Base-by-base conservation (phyloP, 345 rosid species). In the Firmiana major region DNA sequence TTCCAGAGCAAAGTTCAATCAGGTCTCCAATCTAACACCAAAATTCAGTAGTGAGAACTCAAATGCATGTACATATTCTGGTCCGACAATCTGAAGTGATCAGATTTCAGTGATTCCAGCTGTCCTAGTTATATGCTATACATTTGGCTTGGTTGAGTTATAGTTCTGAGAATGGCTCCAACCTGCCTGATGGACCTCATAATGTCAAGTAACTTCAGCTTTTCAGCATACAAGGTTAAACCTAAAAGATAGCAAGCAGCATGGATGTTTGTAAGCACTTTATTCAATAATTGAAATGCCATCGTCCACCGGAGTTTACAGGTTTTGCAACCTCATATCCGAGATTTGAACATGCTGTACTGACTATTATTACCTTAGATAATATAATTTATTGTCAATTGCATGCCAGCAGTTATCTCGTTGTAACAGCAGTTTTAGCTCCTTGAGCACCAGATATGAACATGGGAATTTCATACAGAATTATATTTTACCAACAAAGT, bases 1-100 rank as follows among this genome's bases (percentile, higher is more conserved):
- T 97, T 92, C 78, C 87, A 79, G 81, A 86, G 88, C 90, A 97
- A 92, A 86, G 98, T 97, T 75, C 99, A 97, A 53, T 84, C 89
- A 15, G 97, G 91, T 84, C 88, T 91, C 22, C 98, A 88, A 55
- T 77, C 93, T 9, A 84, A 89, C 73, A 85, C 89, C 53, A 92
- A 97, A 85, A 78, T 89, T 78, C 92, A 87, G 84, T 86, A 81
- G 79, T 79, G 75, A 76, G 65, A 72, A 46, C 48, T 67, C n/a
- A 0, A 16, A 42, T 22, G 62, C 55, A 51, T 49, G 66, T 78
- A 38, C 2, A 28, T 15, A n/a, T 10, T 51, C 16, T 38, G 26
- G 59, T 31, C 74, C 6, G 49, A 28, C n/a, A 6, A 19, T 49
- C 43, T 21, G 12, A n/a, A n/a, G 13, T 17, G 45, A 49, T 70